A percentile compares a stretch with the other conserved stretches of the same genome.
Conservation (phyloP, 75 land plant genomes). For the Pinus taeda region DNA sequence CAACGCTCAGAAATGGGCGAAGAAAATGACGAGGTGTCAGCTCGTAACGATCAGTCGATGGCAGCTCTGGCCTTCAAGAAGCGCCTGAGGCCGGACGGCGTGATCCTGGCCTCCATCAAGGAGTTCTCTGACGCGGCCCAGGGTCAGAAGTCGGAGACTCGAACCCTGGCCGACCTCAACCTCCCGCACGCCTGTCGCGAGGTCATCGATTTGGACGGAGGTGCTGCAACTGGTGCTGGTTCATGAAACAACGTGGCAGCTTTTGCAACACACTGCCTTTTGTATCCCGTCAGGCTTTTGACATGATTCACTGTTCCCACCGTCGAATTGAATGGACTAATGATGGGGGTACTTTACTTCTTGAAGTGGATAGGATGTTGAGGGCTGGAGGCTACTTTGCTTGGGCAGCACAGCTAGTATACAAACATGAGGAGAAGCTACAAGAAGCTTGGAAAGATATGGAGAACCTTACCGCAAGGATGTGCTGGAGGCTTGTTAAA, state of each 20-base stretch:
- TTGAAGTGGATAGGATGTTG: slow-evolving; percentile 74
- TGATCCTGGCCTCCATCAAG: slow-evolving; percentile 51
- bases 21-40: no score
- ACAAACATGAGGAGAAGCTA: slow-evolving; percentile 61
- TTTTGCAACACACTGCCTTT: no score
- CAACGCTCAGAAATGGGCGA: no score
- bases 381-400: slow-evolving; percentile 90
- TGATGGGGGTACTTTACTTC: slow-evolving; percentile 78
- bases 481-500: no score
- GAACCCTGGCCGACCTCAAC: slow-evolving; percentile 60
- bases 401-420: slow-evolving; percentile 85
- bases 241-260: no score
- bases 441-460: slow-evolving; percentile 80
- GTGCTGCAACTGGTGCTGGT: no score
- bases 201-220: slow-evolving; percentile 64
- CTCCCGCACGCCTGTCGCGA: slow-evolving; percentile 76
- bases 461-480: no score
- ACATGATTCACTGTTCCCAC: no score
- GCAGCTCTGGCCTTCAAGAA: slow-evolving; percentile 18
- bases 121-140: slow-evolving; percentile 25
- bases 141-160: slow-evolving; percentile 20
- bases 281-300: no score
- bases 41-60: no score
- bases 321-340: no score
- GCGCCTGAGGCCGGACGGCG: slow-evolving; percentile 60